phyloP scores from a whole-genome alignment of 768 basidiomycete genomes.

The Tubosaeta sp. region DNA sequence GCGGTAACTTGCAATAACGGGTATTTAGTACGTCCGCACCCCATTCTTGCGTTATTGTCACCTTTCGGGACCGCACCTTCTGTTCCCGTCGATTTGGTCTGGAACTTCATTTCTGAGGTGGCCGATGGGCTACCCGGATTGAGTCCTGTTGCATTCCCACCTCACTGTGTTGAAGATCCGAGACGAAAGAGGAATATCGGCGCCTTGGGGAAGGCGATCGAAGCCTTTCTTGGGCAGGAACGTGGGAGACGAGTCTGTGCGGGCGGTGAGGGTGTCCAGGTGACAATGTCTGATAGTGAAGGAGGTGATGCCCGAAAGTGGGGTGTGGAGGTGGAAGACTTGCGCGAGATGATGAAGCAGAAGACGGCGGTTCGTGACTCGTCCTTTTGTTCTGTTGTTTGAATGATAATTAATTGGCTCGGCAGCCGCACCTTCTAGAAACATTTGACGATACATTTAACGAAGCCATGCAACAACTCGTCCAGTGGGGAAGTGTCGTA shows the following conservation, averaged over 20 bases:
- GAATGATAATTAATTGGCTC: constrained; percentile 17
- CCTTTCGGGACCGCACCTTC: constrained; percentile 37
- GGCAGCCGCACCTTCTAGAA: constrained; percentile 51
- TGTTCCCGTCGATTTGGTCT: constrained; percentile 37
- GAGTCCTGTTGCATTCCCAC: constrained; percentile 74
- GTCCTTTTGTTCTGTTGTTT: constrained; percentile 5
- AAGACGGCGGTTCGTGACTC: constrained; percentile 47
- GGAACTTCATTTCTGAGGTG: constrained; percentile 43
- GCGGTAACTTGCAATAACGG: constrained; percentile 64
- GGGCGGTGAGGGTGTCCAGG: constrained; percentile 36
- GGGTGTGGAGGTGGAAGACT: constrained; percentile 59
- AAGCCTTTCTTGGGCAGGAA: constrained; percentile 57
- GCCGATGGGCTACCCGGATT: constrained; percentile 71
- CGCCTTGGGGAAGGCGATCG: constrained; percentile 67
- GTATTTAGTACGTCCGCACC: constrained; percentile 61
- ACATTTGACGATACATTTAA: constrained; percentile 71
- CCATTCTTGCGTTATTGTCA: constrained; percentile 45
- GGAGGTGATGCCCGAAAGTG: constrained; percentile 73
- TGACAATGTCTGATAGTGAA: constrained; percentile 38
- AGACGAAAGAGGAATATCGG: constrained; percentile 70
- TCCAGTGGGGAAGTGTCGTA: constrained; percentile 69
- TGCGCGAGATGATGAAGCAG: constrained; percentile 55
- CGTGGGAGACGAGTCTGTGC: constrained; percentile 63
- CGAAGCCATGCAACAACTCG: constrained; percentile 73
- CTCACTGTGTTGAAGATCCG: constrained; percentile 74